Percentiles rank a stretch among this genome's conserved stretches.
phyloP scores from a whole-genome alignment of 257 asterid species.

The Solanum pennellii region DNA sequence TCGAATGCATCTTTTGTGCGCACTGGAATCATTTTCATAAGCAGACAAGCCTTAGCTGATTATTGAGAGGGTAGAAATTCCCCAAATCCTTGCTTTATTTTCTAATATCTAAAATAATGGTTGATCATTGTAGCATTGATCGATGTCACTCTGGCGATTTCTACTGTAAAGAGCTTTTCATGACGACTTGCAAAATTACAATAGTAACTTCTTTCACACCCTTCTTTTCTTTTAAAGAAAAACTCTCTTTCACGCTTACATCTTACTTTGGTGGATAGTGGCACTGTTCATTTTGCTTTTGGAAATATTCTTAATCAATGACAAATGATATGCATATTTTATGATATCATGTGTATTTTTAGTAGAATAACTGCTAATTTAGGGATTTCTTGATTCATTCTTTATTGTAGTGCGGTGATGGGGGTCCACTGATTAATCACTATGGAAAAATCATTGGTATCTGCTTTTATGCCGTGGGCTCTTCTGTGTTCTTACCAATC shows the following conservation, averaged over 20 bases:
- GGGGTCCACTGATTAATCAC: background rate
- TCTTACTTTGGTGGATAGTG: background rate
- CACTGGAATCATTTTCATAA: background rate
- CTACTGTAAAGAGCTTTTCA: background rate
- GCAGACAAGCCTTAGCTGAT: background rate
- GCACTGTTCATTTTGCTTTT: background rate
- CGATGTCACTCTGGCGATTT: background rate
- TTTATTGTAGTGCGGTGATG: constrained; percentile 1
- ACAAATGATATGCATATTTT: background rate
- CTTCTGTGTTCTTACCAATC: background rate
- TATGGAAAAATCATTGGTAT: constrained; percentile 3
- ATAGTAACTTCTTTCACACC: background rate
- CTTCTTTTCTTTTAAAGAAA: background rate
- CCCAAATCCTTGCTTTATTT: background rate
- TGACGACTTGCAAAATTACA: background rate
- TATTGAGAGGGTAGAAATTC: background rate
- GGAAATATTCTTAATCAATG: background rate
- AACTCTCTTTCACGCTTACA: background rate
- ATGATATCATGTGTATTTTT: background rate
- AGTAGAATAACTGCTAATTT: background rate
- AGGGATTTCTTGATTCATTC: background rate
- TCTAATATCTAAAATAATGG: background rate
- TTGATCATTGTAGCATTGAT: background rate
- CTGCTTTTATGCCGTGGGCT: background rate
- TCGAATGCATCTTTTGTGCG: background rate